phyloP scores from a whole-genome alignment of 768 basidiomycete species.

The Cystobasidium tubakii region DNA sequence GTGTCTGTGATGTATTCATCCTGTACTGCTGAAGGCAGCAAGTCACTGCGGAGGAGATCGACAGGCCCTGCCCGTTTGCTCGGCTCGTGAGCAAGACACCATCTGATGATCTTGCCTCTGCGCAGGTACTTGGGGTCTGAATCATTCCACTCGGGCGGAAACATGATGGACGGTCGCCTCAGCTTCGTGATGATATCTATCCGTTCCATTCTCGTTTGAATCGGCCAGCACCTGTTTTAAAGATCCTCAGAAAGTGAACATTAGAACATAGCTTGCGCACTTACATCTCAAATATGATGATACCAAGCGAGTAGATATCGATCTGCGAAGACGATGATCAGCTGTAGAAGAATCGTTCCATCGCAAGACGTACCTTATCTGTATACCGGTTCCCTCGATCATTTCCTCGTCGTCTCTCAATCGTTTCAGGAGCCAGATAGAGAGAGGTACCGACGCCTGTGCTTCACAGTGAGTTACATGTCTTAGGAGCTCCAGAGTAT shows the following conservation, averaged over 20 bases:
- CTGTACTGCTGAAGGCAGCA: constrained; percentile 43
- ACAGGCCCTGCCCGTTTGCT: constrained; percentile 44
- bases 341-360: too few species aligned
- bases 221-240: constrained; percentile 31
- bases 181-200: constrained; percentile 46
- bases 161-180: constrained; percentile 44
- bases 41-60: constrained; percentile 43
- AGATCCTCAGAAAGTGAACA: neutral
- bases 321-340: neutral
- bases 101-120: constrained; percentile 46
- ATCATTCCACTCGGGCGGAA: constrained; percentile 45
- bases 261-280: neutral
- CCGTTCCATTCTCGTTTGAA: constrained; percentile 47
- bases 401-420: constrained; percentile 9
- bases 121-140: constrained; percentile 20
- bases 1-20: constrained; percentile 46
- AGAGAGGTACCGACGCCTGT: constrained; percentile 45
- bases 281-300: constrained; percentile 38
- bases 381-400: constrained; percentile 39
- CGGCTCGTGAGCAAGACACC: constrained; percentile 45
- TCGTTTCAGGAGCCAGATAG: constrained; percentile 45
- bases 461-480: neutral
- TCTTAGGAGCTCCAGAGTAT: neutral
- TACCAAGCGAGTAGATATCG: constrained; percentile 46
- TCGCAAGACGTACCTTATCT: constrained; percentile 41